These are phyloP conservation scores for Actinomortierella wolfii DNA, from an alignment of 371 early-diverging fungal genomes.

Conservation along the genomic window DNA sequence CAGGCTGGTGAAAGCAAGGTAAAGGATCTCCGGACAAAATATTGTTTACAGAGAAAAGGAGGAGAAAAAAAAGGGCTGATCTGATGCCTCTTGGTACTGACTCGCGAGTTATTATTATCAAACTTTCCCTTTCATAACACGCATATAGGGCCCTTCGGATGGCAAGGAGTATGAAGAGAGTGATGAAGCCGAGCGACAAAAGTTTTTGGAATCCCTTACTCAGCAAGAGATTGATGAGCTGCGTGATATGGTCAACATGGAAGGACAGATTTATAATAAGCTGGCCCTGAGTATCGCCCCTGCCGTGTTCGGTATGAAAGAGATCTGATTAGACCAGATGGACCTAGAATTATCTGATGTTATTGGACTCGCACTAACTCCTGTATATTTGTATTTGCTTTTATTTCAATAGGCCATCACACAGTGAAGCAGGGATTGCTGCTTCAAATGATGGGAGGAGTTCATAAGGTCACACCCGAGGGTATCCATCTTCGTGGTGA, in stretches of 20 bases:
- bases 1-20: conserved; percentile 62
- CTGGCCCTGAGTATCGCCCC: conserved; percentile 92
- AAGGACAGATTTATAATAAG: conserved; percentile 68
- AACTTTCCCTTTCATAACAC: conserved; percentile 55
- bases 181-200: conserved; percentile 61
- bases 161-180: conserved; percentile 54
- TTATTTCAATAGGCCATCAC: conserved; percentile 71
- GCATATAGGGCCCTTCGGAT: conserved; percentile 47
- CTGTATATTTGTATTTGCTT: not conserved
- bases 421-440: conserved; percentile 98
- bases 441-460: conserved; percentile 96
- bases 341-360: conserved; percentile 1
- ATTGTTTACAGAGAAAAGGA: not conserved
- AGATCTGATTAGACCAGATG: not conserved
- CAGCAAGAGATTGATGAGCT: conserved; percentile 80
- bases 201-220: conserved; percentile 66
- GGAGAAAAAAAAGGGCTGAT: conserved; percentile 29
- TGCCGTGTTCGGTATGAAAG: conserved; percentile 84
- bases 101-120: conserved; percentile 26
- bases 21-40: not conserved
- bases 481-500: conserved; percentile 98
- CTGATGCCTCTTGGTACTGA: conserved; percentile 1
- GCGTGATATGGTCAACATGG: conserved; percentile 68
- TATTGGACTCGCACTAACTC: not conserved
- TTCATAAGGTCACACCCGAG: conserved; percentile 93